A percentile compares a stretch with the other conserved stretches of the same genome.
phyloP scores from a whole-genome alignment of 129 eudicot species.

The Calendula officinalis region DNA sequence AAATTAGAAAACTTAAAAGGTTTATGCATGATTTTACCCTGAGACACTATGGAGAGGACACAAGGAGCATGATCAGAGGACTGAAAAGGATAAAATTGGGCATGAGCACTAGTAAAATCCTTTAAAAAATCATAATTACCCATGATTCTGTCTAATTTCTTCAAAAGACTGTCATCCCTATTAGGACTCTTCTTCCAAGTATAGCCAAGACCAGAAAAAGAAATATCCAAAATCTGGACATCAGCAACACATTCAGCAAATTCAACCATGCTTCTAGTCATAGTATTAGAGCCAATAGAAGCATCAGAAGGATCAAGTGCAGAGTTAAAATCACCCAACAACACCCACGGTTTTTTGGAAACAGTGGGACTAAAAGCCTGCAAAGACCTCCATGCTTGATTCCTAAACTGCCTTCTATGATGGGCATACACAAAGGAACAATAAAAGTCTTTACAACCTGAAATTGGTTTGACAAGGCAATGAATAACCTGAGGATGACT shows the following conservation, averaged over 20 bases:
- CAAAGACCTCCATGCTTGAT: not conserved
- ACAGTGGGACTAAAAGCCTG: not conserved
- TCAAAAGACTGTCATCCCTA: not conserved
- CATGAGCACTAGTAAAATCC: not conserved
- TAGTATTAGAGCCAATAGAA: not conserved
- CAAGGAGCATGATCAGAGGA: not conserved
- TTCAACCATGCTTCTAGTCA: not conserved
- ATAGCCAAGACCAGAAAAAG: not conserved
- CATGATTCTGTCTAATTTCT: not conserved
- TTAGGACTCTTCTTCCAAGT: not conserved
- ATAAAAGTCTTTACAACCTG: not conserved
- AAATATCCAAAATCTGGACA: not conserved
- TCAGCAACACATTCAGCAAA: not conserved
- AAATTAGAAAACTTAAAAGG: not conserved
- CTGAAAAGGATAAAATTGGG: not conserved
- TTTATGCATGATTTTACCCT: not conserved
- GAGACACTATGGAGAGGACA: not conserved
- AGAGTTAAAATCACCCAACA: not conserved
- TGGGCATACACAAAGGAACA: not conserved
- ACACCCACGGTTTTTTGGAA: not conserved
- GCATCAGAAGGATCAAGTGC: not conserved
- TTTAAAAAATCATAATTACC: not conserved
- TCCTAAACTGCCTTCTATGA: not conserved
- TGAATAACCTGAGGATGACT: not conserved
- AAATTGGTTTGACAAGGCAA: not conserved